Evolutionary conservation across 768 basidiomycete genomes (phyloP), one percentile per base, ranked within the genome.

Genomic region (Agaricus sinodeliciosus): DNA sequence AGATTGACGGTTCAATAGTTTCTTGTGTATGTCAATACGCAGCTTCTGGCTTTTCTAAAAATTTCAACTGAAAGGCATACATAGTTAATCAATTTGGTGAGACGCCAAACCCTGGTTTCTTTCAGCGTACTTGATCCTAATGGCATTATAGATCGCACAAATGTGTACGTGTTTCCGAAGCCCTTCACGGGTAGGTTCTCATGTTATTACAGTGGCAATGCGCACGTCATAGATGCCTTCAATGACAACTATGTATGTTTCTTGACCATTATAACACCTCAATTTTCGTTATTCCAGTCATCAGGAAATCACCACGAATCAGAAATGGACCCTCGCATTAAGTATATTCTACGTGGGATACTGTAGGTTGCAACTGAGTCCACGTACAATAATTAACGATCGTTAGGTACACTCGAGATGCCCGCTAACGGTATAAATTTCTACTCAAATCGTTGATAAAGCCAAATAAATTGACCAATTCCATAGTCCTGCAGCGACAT

Each of bases 341-440:
- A 78, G 78, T 53, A 78, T 82, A 22, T 81, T 81, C 63, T 81
- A 81, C 54, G 77, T 80, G 22, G 80, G 80, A 41, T 81, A 81
- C 57, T 81, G 80, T 79, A 53, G 51, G 70, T 61, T 4, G 9
- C 6, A 15, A 50, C 9, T 9, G 6, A 22, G 27, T 19, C 19
- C 18, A 22, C 8, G 1, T 28, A n/a, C 31, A 11, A 48, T 43
- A n/a, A 25, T 8, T 27, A 16, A 8, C 16, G 35, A 42, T 12
- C 2, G 9, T 2, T 54, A 77, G 76, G 78, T 62, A 67, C 80
- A 3, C 63, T 81, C 8, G 79, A 81, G 60, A 80, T 80, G 67
- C 80, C 78, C 22, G 78, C 79, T 1, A 81, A 81, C 57, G 68
- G 79, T 76, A 48, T 48, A 28, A 16, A 16, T 27, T 3, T 27